These are phyloP conservation scores for Cyclostephanos invisitatus DNA, from an alignment of 108 stramenopile genomes.

Conservation along the genomic window DNA sequence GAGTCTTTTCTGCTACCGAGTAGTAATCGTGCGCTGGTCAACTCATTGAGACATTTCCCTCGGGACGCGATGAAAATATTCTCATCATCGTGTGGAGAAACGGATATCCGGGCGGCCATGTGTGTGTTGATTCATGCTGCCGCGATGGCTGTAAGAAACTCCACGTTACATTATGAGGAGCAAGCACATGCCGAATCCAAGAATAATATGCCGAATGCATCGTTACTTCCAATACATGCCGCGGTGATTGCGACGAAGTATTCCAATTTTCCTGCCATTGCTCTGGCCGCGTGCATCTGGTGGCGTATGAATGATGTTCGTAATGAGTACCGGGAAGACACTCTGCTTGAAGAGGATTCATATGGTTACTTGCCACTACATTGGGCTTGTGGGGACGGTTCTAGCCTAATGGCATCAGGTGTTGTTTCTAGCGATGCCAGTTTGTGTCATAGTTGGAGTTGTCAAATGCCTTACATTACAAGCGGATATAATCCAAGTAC, in stretches of 20 bases:
- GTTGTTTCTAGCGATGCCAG: neutral
- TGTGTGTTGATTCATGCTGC: slow-evolving; percentile 11
- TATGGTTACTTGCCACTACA: slow-evolving; percentile 39
- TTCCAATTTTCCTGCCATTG: slow-evolving; percentile 32
- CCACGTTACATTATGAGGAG: neutral
- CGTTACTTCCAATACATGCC: slow-evolving; percentile 21
- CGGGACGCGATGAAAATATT: neutral
- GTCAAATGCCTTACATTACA: neutral
- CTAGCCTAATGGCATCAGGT: neutral
- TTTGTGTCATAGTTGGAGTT: neutral
- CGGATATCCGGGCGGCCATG: slow-evolving; percentile 13
- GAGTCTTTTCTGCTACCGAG: slow-evolving; percentile 1
- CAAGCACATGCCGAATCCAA: neutral
- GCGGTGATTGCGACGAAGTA: slow-evolving; percentile 35
- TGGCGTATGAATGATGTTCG: neutral
- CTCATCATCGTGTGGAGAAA: slow-evolving; percentile 2
- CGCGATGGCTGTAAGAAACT: neutral
- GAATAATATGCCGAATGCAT: neutral
- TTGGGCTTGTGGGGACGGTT: slow-evolving; percentile 26
- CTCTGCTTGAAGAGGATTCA: slow-evolving; percentile 15
- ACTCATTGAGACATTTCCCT: neutral
- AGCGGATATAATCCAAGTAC: slow-evolving; percentile 2
- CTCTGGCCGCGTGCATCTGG: slow-evolving; percentile 23
- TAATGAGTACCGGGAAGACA: neutral
- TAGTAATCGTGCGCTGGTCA: neutral